A percentile compares a stretch with the other conserved stretches of the same genome.
These are phyloP conservation scores for Ogataea siamensis DNA, from an alignment of 805 yeast species.

Conservation along the genomic window DNA sequence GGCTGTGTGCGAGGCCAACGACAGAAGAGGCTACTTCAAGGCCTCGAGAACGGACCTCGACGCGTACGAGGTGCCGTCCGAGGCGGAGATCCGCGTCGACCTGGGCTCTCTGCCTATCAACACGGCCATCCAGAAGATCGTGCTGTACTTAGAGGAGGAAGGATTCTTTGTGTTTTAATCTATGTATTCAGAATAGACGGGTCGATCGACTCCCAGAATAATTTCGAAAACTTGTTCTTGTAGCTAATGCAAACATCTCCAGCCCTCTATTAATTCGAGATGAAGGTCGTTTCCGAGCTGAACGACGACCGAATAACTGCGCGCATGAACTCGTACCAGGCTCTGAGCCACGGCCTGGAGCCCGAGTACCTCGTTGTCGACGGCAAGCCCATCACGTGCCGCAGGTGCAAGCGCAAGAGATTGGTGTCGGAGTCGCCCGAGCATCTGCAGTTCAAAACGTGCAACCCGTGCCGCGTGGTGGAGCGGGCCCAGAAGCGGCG, in stretches of 20 bases:
- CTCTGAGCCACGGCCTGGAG: conserved; percentile 12
- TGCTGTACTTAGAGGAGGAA: conserved; percentile 71
- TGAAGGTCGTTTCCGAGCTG: conserved; percentile 22
- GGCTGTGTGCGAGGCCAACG: conserved; percentile 44
- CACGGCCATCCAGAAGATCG: conserved; percentile 72
- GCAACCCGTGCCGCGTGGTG: conserved; percentile 56
- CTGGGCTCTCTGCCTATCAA: conserved; percentile 55
- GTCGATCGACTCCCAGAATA: conserved; percentile 13
- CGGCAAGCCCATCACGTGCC: conserved; percentile 43
- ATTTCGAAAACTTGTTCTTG: conserved; percentile 3
- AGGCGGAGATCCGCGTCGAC: conserved; percentile 59
- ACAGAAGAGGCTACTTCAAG: conserved; percentile 49
- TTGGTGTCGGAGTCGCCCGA: conserved; percentile 55
- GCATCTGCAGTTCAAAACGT: conserved; percentile 54
- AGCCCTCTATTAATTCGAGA: conserved; percentile 2
- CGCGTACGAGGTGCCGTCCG: conserved; percentile 46
- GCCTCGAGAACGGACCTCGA: conserved; percentile 46
- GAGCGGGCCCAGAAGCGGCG: conserved; percentile 43
- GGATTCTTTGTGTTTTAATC: conserved; percentile 65
- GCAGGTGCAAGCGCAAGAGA: conserved; percentile 57
- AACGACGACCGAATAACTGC: conserved; percentile 19
- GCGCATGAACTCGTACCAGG: conserved; percentile 18
- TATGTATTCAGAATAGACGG: conserved; percentile 5
- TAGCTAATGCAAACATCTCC: conserved; percentile 7
- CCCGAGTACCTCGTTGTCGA: conserved; percentile 25